These are phyloP conservation scores for Linnemannia hyalina DNA, from an alignment of 192 early-diverging fungal genomes.

Conservation along the genomic window DNA sequence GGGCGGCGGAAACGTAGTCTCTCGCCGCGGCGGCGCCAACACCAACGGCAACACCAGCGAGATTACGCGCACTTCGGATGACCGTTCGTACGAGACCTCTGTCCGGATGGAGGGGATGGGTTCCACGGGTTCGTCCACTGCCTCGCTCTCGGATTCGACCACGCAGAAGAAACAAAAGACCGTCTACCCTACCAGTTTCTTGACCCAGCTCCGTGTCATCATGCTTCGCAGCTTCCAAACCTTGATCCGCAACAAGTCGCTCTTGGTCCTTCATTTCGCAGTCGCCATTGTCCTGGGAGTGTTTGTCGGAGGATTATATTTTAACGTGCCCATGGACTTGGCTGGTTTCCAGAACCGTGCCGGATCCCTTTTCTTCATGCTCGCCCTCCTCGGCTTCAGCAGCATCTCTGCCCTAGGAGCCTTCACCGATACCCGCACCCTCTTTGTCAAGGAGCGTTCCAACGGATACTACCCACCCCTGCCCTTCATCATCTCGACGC, in stretches of 20 bases:
- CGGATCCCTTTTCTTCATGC: slow-evolving; percentile 78
- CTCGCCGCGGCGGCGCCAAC: neutral
- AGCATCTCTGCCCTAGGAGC: slow-evolving; percentile 72
- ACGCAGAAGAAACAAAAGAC: slow-evolving; percentile 7
- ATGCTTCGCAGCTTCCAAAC: slow-evolving; percentile 62
- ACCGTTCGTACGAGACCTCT: slow-evolving; percentile 10
- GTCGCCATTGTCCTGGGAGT: slow-evolving; percentile 68
- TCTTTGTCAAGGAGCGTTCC: slow-evolving; percentile 65
- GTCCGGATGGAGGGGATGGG: slow-evolving; percentile 13
- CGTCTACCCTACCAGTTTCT: slow-evolving; percentile 56
- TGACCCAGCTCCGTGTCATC: slow-evolving; percentile 65
- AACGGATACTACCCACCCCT: slow-evolving; percentile 64
- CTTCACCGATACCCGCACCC: slow-evolving; percentile 59
- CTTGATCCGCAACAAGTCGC: slow-evolving; percentile 60
- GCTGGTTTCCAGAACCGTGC: slow-evolving; percentile 84
- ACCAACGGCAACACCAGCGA: slow-evolving; percentile 13
- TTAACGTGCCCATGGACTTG: slow-evolving; percentile 64
- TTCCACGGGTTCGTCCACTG: slow-evolving; percentile 8
- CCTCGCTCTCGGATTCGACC: slow-evolving; percentile 19
- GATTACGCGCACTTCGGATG: slow-evolving; percentile 21
- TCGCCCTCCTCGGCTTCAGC: slow-evolving; percentile 78
- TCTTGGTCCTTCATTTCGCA: slow-evolving; percentile 66
- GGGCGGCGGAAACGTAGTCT: slow-evolving; percentile 1
- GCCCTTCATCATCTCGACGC: slow-evolving; percentile 66
- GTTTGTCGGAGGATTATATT: slow-evolving; percentile 79